Percentiles rank a stretch among this genome's conserved stretches.
Evolutionary conservation across 2,329 filamentous ascomycete species (phyloP).

Genomic region (Volutella citrinella): DNA sequence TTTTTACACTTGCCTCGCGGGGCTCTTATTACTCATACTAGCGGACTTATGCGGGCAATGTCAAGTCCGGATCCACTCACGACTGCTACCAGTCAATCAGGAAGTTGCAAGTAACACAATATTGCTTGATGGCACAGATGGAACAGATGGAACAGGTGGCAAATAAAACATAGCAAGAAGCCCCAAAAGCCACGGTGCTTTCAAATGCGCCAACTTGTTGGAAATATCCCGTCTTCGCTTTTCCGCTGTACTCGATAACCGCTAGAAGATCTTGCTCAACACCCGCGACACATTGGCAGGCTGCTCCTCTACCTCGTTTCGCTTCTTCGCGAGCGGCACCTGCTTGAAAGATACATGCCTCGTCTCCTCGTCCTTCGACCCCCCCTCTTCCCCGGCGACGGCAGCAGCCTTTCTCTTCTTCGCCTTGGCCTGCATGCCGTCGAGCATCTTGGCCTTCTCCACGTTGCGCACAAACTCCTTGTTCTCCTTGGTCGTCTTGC

Average conservation of each 20-base stretch:
- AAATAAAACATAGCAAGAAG: constrained; percentile 9
- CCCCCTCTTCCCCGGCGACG: constrained; percentile 19
- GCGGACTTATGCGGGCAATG: too few relatives aligned
- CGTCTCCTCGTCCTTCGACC: too few relatives aligned
- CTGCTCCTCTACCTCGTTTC: constrained; percentile 41
- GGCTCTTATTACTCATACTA: constrained; percentile 21
- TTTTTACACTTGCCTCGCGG: constrained; percentile 21
- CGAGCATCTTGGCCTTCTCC: constrained; percentile 75
- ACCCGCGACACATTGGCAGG: constrained; percentile 58
- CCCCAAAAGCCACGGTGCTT: constrained; percentile 12
- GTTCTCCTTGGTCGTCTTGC: constrained; percentile 73
- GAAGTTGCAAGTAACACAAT: too few relatives aligned
- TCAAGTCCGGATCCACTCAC: too few relatives aligned
- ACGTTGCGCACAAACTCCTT: constrained; percentile 78
- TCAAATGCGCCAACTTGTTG: too few relatives aligned
- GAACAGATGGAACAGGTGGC: too few relatives aligned
- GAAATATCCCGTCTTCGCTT: too few relatives aligned
- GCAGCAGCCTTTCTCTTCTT: constrained; percentile 36
- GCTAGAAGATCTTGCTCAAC: constrained; percentile 62
- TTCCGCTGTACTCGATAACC: too few relatives aligned
- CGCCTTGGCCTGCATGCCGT: constrained; percentile 64
- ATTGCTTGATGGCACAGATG: too few relatives aligned
- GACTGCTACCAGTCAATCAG: too few relatives aligned
- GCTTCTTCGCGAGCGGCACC: constrained; percentile 55
- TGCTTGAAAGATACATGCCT: constrained; percentile 72